Conservation (phyloP, 139 green algal species). For the Desmodesmus armatus region DNA sequence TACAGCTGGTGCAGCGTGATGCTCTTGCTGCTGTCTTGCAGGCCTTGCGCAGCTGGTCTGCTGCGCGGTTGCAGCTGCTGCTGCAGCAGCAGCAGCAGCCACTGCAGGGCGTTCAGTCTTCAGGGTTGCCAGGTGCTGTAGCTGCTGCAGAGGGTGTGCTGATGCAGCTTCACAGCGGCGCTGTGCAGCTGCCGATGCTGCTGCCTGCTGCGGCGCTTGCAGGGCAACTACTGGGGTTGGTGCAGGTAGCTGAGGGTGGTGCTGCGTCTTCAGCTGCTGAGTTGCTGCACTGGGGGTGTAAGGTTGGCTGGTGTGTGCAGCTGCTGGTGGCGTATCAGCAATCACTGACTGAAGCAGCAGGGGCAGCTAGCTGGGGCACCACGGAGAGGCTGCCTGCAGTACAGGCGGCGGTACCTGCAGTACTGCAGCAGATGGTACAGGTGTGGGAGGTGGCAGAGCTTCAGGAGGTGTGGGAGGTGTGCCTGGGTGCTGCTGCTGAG, state of each 20-base stretch:
- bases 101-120: neutral
- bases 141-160: neutral
- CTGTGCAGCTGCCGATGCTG: neutral
- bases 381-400: too few relatives aligned
- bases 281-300: slow-evolving; percentile 12
- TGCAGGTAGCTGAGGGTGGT: neutral
- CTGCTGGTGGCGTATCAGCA: neutral
- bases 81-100: neutral
- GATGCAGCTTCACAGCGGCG: too few relatives aligned
- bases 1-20: too few relatives aligned
- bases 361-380: neutral
- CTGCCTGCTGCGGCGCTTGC: slow-evolving; percentile 3
- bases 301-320: slow-evolving; percentile 16
- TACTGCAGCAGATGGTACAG: neutral
- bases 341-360: slow-evolving; percentile 11
- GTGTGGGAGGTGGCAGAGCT: neutral
- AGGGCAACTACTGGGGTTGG: slow-evolving; percentile 6
- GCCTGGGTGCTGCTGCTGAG: slow-evolving; percentile 13
- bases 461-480: slow-evolving; percentile 1
- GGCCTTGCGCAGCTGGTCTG: neutral
- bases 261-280: neutral
- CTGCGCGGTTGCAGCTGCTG: neutral
- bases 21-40: neutral
- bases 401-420: neutral
- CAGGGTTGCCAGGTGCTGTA: neutral